Evolutionary conservation across 148 eudicot genomes (phyloP), one percentile per base, ranked within the genome.

Genomic region (Amaranthus cruentus): DNA sequence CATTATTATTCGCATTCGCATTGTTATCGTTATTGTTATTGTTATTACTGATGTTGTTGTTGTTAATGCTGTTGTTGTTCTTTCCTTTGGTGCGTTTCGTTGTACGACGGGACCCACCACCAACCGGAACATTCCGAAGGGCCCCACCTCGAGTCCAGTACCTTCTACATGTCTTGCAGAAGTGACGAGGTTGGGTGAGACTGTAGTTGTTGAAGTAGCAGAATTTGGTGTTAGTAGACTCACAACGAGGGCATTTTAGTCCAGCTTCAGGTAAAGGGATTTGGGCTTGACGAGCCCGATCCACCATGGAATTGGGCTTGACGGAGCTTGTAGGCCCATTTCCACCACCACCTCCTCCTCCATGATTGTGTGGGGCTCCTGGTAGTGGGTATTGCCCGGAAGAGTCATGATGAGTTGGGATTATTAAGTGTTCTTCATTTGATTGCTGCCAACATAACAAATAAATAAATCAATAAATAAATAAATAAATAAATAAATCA

Each of bases 271-370:
- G 77, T 6, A 75, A 47, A 0, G 77, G 77, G 60, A 75, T 61
- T 47, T 75, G 77, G 8, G 77, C 77, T 48, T 75, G 77, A 49
- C 77, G 77, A 54, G 77, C 77, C 38, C 77, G 56, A 75, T 75
- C 77, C 11, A 75, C 77, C 77, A 75, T 75, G 66, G 77, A 75
- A 49, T 75, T 75, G 4, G 77, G 77, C 53, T 75, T 75, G 47
- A 66, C 67, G 28, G 71, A 66, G 38, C 71, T 64, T 38, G 71
- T 14, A 12, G 44, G 58, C 18, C 65, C 44, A 7, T 38, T 49
- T 11, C 56, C 65, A 46, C 76, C 38, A 21, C 47, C 55, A 47
- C 53, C 73, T 4, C 76, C 52, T 3, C 62, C 76, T 49, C 68
- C 55, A 3, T 72, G 58, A 44, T 4, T 72, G 10, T 42, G 14